Evolutionary conservation across 2,329 filamentous ascomycete genomes (phyloP).

Genomic region (Fusarium papillatum): DNA sequence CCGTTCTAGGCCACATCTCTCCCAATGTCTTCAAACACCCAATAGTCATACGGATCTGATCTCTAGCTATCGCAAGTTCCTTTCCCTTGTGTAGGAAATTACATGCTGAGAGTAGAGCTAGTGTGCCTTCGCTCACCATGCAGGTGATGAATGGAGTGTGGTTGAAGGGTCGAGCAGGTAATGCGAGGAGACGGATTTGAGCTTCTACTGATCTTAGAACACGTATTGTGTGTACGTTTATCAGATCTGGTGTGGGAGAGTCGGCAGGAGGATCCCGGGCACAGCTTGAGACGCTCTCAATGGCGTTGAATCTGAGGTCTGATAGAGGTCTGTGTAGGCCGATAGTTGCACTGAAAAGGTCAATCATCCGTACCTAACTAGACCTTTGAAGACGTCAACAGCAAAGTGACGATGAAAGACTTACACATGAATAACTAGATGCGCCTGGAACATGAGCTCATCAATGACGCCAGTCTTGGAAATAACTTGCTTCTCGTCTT

Average conservation of each 20-base stretch:
- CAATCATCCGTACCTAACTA: background rate
- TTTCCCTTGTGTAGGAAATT: constrained; percentile 18
- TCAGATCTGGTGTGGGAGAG: constrained; percentile 10
- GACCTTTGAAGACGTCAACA: fast-evolving
- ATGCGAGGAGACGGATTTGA: constrained; percentile 24
- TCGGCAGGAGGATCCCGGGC: constrained; percentile 26
- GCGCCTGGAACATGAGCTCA: constrained; percentile 36
- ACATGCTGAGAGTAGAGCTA: constrained; percentile 26
- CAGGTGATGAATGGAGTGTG: constrained; percentile 34
- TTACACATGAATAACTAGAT: constrained; percentile 35
- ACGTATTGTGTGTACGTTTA: constrained; percentile 30
- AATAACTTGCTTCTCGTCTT: constrained; percentile 12
- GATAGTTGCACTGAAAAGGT: constrained; percentile 23
- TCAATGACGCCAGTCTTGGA: constrained; percentile 18
- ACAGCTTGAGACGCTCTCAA: constrained; percentile 29
- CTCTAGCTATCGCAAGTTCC: constrained; percentile 21
- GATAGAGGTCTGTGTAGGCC: constrained; percentile 32
- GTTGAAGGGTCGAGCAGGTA: constrained; percentile 17
- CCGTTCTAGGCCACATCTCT: constrained; percentile 26
- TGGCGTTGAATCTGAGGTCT: constrained; percentile 27
- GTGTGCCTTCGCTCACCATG: constrained; percentile 35
- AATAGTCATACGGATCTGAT: constrained; percentile 32
- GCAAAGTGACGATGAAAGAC: background rate
- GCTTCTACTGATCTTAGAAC: constrained; percentile 31
- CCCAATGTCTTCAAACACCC: constrained; percentile 25